Evolutionary conservation across 768 basidiomycete species (phyloP).

Genomic region (Termitomyces sp.): DNA sequence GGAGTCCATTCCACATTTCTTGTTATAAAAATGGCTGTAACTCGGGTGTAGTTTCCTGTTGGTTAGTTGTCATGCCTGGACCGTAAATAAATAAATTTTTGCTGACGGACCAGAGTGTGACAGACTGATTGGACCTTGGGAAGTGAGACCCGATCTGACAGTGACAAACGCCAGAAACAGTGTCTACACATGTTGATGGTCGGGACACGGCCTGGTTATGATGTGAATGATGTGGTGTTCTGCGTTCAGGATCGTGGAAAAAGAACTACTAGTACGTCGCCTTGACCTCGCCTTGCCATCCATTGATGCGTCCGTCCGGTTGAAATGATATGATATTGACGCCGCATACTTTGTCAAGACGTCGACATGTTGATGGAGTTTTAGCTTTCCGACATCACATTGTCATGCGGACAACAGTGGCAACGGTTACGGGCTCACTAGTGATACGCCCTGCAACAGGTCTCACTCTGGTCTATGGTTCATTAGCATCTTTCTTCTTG

Average conservation of each 20-base stretch:
- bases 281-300: background rate
- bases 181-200: background rate
- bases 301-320: too few relatives aligned
- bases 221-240: background rate
- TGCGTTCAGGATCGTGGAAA: background rate
- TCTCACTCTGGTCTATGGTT: constrained; percentile 12
- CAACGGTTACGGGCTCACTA: constrained; percentile 2
- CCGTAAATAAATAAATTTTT: background rate
- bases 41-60: too few relatives aligned
- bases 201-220: background rate
- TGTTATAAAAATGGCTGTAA: too few relatives aligned
- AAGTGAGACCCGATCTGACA: background rate
- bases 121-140: background rate
- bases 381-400: background rate
- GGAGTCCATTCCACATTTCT: too few relatives aligned
- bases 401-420: too few relatives aligned
- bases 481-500: constrained; percentile 8
- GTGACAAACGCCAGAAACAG: background rate
- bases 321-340: background rate
- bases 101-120: background rate
- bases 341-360: background rate
- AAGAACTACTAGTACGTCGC: background rate
- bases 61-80: background rate
- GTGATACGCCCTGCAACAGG: background rate
- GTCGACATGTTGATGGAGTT: background rate